These are phyloP conservation scores for Bipolaris zeicola DNA, from an alignment of 2,329 filamentous ascomycete genomes.

Conservation along the genomic window DNA sequence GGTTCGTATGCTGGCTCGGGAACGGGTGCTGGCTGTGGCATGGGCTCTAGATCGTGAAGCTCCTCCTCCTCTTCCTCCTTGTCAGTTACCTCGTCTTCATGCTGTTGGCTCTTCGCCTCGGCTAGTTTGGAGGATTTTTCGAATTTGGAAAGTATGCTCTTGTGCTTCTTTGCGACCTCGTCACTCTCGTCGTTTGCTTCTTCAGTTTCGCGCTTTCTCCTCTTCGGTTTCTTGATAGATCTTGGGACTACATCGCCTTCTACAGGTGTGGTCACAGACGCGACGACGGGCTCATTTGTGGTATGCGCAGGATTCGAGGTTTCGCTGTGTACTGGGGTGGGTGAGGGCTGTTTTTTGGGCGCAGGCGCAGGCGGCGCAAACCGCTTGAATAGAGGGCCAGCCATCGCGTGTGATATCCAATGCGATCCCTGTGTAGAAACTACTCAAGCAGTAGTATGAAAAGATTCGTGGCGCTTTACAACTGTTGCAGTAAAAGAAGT, in stretches of 20 bases:
- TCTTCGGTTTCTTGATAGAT: slow-evolving; percentile 42
- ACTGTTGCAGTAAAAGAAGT: not conserved
- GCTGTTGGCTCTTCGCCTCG: slow-evolving; percentile 24
- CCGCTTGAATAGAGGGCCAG: slow-evolving; percentile 54
- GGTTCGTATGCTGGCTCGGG: slow-evolving; percentile 63
- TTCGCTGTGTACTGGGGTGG: slow-evolving; percentile 1
- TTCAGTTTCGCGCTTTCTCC: slow-evolving; percentile 41
- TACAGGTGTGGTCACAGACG: slow-evolving; percentile 6
- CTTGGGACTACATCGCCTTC: slow-evolving; percentile 18
- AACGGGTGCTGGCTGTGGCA: slow-evolving; percentile 76
- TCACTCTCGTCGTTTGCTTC: slow-evolving; percentile 28
- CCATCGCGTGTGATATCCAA: slow-evolving; percentile 44
- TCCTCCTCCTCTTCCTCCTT: slow-evolving; percentile 52
- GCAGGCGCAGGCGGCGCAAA: slow-evolving; percentile 50
- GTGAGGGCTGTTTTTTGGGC: slow-evolving; percentile 11
- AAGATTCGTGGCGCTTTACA: slow-evolving; percentile 3
- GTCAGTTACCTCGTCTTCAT: slow-evolving; percentile 24
- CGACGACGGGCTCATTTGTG: not conserved
- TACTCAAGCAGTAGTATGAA: not conserved
- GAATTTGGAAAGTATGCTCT: slow-evolving; percentile 53
- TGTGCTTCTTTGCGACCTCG: slow-evolving; percentile 45
- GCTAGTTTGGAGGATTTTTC: slow-evolving; percentile 48
- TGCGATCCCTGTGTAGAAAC: not conserved
- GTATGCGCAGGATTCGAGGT: slow-evolving; percentile 2
- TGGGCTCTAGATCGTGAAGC: slow-evolving; percentile 74